phyloP scores from a whole-genome alignment of 768 basidiomycete species.

The Lentinula boryana region DNA sequence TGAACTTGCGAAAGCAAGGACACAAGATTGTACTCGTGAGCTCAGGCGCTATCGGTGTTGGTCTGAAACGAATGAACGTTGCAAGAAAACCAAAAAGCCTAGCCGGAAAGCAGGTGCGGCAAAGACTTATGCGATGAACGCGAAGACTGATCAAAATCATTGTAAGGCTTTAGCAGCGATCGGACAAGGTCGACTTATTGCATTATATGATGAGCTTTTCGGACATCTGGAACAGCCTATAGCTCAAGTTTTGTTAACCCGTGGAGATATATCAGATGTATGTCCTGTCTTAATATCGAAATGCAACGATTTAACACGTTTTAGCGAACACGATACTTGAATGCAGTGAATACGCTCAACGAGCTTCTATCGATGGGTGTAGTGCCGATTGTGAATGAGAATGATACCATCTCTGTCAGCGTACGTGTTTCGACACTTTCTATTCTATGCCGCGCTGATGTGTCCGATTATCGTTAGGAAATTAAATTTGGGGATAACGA shows the following conservation, averaged over 20 bases:
- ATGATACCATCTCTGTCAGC: slow-evolving; percentile 96
- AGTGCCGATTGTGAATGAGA: slow-evolving; percentile 98
- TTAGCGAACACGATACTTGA: slow-evolving; percentile 90
- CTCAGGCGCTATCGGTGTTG: slow-evolving; percentile 97
- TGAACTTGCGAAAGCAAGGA: slow-evolving; percentile 67
- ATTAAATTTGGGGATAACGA: slow-evolving; percentile 99
- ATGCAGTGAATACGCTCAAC: slow-evolving; percentile 92
- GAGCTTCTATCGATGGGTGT: slow-evolving; percentile 92
- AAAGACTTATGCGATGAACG: background rate
- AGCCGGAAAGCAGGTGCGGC: slow-evolving; percentile 82
- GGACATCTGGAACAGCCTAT: slow-evolving; percentile 92
- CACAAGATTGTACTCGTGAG: slow-evolving; percentile 95
- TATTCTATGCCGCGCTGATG: background rate
- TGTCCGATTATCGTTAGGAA: slow-evolving; percentile 51
- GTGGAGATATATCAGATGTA: slow-evolving; percentile 97
- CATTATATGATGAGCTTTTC: slow-evolving; percentile 96
- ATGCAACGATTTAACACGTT: background rate
- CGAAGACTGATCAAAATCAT: background rate
- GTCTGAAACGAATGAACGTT: slow-evolving; percentile 86
- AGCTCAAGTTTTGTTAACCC: slow-evolving; percentile 88
- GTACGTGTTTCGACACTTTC: slow-evolving; percentile 39
- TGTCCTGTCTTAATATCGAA: slow-evolving; percentile 11
- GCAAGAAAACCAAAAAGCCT: slow-evolving; percentile 75
- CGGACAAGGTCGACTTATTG: slow-evolving; percentile 94
- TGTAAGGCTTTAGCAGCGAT: slow-evolving; percentile 89